Base-by-base conservation (phyloP, 176 grass and related monocot genomes). In the Dactylis glomerata region DNA sequence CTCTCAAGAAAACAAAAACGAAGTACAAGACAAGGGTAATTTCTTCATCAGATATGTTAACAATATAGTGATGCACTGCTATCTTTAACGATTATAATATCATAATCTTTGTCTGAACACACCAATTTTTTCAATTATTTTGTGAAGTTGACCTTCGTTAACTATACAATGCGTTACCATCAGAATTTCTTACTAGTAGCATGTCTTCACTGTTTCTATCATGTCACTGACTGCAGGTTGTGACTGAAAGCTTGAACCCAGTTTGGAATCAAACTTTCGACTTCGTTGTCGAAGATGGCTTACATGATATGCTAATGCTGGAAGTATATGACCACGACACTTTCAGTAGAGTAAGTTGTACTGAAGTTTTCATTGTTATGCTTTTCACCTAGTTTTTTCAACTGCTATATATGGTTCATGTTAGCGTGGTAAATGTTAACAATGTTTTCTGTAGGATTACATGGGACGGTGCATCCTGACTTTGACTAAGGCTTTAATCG, bases 241-340 rank as follows among this genome's bases (percentile, higher is more conserved):
- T 98, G 44, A 98, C 83, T 83, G 87, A 92, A 73, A 98, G 87
- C 73, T 76, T 98, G 34, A 95, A 95, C 81, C 96, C 93, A 68
- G 84, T 82, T 22, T 98, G 96, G 93, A 86, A 93, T 75, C 96
- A 98, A 75, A 95, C 89, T 74, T 98, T 95, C 17, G 91, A 98
- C 73, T 93, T 95, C 42, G 87, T 98, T 24, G 96, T 98, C 5
- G 96, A 98, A 94, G 96, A 96, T 89, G 93, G 93, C 31, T 83
- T 98, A 31, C 96, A 98, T 89, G 93, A 98, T 78, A 94, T 98
- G 93, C 91, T 98, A 49, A 94, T 98, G 76, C 75, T 98, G 78
- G 96, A 98, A 91, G 87, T 96, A 51, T 98, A 87, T 83, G 93
- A 98, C 20, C 96, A 94, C 17, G 96, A 98, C 77, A 98, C 96